Evolutionary conservation across 2,329 filamentous ascomycete species (phyloP).

Genomic region (Penicillium sp.): DNA sequence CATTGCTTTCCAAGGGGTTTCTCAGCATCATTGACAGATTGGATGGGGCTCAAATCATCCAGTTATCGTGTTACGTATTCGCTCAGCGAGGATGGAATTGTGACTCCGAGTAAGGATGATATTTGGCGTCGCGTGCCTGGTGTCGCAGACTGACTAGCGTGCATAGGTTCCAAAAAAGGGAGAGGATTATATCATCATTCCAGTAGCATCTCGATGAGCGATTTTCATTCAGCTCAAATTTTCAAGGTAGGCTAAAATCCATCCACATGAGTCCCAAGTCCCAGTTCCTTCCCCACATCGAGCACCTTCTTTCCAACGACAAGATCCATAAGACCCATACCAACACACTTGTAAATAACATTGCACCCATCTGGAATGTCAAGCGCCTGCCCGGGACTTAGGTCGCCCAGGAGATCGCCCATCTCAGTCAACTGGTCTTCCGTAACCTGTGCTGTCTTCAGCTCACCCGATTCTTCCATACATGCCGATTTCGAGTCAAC

Average conservation of each 20-base stretch:
- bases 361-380: slow-evolving; percentile 34
- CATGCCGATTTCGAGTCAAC: slow-evolving; percentile 58
- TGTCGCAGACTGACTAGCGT: background rate
- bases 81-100: too few species aligned
- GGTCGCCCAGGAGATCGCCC: slow-evolving; percentile 36
- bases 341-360: slow-evolving; percentile 52
- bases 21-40: too few species aligned
- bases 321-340: slow-evolving; percentile 52
- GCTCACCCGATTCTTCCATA: slow-evolving; percentile 47
- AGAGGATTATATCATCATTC: too few species aligned
- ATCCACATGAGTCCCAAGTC: slow-evolving; percentile 36
- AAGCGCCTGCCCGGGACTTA: slow-evolving; percentile 18
- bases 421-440: slow-evolving; percentile 43
- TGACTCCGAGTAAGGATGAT: too few species aligned
- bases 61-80: too few species aligned
- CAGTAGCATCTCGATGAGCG: too few species aligned
- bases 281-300: slow-evolving; percentile 33
- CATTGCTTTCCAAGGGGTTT: too few species aligned
- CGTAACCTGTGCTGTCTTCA: slow-evolving; percentile 41
- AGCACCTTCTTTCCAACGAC: slow-evolving; percentile 45
- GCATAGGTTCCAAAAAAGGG: background rate
- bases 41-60: too few species aligned
- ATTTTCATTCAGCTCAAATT: background rate
- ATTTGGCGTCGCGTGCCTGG: background rate
- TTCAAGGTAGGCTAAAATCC: slow-evolving; percentile 30